phyloP scores from a whole-genome alignment of 495 filamentous ascomycete genomes.

The Choiromyces venosus region DNA sequence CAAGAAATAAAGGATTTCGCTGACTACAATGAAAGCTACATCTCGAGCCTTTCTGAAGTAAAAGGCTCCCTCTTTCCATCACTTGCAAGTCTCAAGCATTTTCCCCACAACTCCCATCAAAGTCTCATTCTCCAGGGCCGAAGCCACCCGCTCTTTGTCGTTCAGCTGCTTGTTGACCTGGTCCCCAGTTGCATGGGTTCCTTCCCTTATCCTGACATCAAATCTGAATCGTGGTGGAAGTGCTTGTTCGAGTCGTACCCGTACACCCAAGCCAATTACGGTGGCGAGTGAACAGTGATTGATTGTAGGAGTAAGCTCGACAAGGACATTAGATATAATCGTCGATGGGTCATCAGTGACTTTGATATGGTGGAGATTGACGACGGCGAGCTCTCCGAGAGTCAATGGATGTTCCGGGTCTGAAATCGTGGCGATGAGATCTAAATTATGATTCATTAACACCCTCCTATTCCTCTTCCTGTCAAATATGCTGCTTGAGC shows the following conservation, averaged over 20 bases:
- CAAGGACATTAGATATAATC: constrained; percentile 53
- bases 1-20: neutral
- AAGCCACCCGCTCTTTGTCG: constrained; percentile 94
- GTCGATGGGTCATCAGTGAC: constrained; percentile 56
- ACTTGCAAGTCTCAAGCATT: constrained; percentile 78
- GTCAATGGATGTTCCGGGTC: constrained; percentile 96
- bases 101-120: constrained; percentile 81
- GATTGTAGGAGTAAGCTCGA: constrained; percentile 90
- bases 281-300: constrained; percentile 95
- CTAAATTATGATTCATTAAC: constrained; percentile 46
- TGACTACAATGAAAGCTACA: neutral
- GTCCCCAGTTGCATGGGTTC: constrained; percentile 87
- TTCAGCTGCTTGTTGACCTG: constrained; percentile 93
- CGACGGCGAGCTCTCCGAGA: constrained; percentile 83
- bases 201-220: constrained; percentile 90
- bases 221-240: constrained; percentile 88
- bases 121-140: constrained; percentile 88
- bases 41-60: neutral
- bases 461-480: neutral
- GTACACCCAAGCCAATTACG: constrained; percentile 89
- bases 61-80: neutral
- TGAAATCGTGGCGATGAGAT: constrained; percentile 86
- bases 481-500: constrained; percentile 19
- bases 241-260: constrained; percentile 82
- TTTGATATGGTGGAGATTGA: constrained; percentile 85